Conservation (phyloP, 1,139 yeast species). For the Meyerozyma athensensis region DNA sequence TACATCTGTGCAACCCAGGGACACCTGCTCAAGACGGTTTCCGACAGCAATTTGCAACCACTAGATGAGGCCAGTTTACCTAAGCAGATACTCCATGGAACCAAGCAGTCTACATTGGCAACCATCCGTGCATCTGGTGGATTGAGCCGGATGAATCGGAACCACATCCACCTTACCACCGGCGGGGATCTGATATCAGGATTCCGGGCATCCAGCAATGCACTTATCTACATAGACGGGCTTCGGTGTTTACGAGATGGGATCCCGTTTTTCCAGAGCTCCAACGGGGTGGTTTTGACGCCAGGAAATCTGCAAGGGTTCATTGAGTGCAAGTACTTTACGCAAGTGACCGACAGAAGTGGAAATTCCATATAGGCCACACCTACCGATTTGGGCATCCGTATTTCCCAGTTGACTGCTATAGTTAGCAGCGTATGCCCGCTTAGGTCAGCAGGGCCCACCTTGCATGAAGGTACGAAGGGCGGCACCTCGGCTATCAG, state of each 20-base stretch:
- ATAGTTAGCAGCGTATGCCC: too few species aligned
- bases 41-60: conserved; percentile 39
- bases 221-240: conserved; percentile 60
- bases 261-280: conserved; percentile 56
- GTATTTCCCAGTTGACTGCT: neutral
- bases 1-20: conserved; percentile 89
- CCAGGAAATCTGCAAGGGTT: conserved; percentile 55
- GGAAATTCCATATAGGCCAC: neutral
- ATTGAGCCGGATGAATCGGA: conserved; percentile 63
- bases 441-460: too few species aligned
- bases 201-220: conserved; percentile 55
- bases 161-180: conserved; percentile 72
- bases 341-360: conserved; percentile 23
- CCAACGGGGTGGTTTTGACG: conserved; percentile 72
- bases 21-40: conserved; percentile 58
- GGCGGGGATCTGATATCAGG: conserved; percentile 58
- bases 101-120: conserved; percentile 48
- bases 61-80: conserved; percentile 22
- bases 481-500: too few species aligned
- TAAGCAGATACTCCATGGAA: conserved; percentile 68
- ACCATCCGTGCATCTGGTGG: conserved; percentile 54
- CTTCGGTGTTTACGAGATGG: conserved; percentile 40
- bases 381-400: neutral
- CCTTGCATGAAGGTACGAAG: too few species aligned
- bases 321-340: conserved; percentile 44